phyloP scores from a whole-genome alignment of 345 rosid genomes.

The Populus euphratica region DNA sequence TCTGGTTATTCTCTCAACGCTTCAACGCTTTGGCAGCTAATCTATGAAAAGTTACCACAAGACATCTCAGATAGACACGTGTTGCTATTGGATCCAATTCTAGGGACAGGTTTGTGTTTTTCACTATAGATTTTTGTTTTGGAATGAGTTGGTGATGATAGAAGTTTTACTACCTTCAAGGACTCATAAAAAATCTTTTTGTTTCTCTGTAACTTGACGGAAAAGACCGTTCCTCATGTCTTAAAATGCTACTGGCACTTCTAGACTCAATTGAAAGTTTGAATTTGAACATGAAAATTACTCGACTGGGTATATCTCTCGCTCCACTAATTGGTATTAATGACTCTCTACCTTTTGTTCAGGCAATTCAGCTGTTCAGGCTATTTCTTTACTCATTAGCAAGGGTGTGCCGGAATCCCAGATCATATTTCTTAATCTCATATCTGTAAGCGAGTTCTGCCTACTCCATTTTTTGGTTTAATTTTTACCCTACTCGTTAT shows the following conservation, averaged over 20 bases:
- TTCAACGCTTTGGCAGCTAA: conserved; percentile 48
- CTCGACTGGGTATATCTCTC: no score
- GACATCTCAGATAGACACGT: conserved; percentile 95
- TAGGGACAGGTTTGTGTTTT: conserved; percentile 74
- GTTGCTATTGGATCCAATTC: conserved; percentile 84
- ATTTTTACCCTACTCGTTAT: background rate
- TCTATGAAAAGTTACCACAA: conserved; percentile 84
- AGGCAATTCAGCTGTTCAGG: conserved; percentile 98
- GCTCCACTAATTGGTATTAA: background rate
- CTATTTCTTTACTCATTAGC: conserved; percentile 72
- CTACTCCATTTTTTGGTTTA: background rate
- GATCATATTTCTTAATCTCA: conserved; percentile 94
- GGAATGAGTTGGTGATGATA: background rate
- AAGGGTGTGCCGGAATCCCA: conserved; percentile 91
- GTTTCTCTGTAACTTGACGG: background rate
- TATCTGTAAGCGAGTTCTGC: conserved; percentile 57
- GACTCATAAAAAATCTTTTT: background rate
- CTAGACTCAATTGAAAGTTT: background rate
- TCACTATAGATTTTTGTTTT: background rate
- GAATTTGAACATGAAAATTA: background rate
- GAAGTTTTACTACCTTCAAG: no score
- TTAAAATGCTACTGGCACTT: background rate
- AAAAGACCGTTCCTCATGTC: background rate
- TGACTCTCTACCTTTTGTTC: conserved; percentile 5
- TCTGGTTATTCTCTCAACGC: conserved; percentile 10